Evolutionary conservation across 495 filamentous ascomycete genomes (phyloP), one percentile per base, ranked within the genome.

Genomic region (Penicillium ochrochloron): DNA sequence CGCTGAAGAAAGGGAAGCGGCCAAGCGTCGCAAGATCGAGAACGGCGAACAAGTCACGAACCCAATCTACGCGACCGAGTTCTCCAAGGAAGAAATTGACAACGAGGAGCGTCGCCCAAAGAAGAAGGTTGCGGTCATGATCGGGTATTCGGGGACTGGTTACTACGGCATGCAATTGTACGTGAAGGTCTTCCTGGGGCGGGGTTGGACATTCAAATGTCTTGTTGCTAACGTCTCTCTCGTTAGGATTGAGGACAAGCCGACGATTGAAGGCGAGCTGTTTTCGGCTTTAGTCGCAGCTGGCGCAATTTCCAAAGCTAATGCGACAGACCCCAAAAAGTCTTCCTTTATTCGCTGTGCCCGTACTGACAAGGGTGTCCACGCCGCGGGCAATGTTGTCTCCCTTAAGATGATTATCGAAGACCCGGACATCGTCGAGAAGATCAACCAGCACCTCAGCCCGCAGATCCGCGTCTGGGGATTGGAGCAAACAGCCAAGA

Each of bases 221-320:
- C 2, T 14, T 42, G 6, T 31, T 17, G 25, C 59, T 68, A 29
- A 70, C 35, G 29, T 7, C 1, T 25, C 3, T 68, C 76, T 78
- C 58, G 19, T 12, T 77, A 89, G 80, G 72, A 86, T 82, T 67
- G 68, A 70, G 8, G 73, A 74, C 41, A 88, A 96, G 65, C 94
- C 92, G 79, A 98, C 93, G 1, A 97, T 99, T 60, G 95, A 98
- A 74, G 93, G 95, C n/a, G 95, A 99, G 68, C 81, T 99, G 0
- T 99, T 99, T 72, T 83, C 86, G 15, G 95, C 96, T 14, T 90
- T 99, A 60, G 90, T 99, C 37, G 86, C 85, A 9, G 92, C 94
- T 23, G 92, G 93, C 23, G 94, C 94, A 64, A 95, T 99, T 63
- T 97, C 94, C 25, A 97, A 96, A 70, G 93, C 92, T 60, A 99